Conservation (phyloP, 768 basidiomycete species). For the Nevesoporus exiguus region DNA sequence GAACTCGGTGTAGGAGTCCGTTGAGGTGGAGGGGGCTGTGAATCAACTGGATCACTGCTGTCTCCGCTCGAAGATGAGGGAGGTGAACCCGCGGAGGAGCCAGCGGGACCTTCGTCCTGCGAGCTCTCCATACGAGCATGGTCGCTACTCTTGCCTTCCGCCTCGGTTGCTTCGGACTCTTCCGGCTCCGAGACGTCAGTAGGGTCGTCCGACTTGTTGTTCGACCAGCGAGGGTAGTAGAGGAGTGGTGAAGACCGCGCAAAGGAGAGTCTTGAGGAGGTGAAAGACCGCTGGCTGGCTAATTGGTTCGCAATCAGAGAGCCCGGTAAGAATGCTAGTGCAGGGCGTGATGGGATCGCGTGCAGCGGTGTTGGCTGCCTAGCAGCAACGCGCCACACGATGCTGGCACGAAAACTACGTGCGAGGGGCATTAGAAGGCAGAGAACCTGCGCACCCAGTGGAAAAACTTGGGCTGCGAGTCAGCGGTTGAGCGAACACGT, state of each 20-base stretch:
- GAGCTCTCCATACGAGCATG: conserved; percentile 23
- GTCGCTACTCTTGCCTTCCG: conserved; percentile 14
- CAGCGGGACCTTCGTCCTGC: conserved; percentile 31
- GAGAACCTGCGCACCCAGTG: conserved; percentile 16
- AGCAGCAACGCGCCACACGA: conserved; percentile 9
- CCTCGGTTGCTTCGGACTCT: conserved; percentile 25
- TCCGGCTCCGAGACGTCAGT: conserved; percentile 23
- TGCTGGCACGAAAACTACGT: conserved; percentile 16
- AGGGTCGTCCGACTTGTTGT: conserved; percentile 32
- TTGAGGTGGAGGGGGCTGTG: conserved; percentile 39
- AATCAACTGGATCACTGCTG: conserved; percentile 36
- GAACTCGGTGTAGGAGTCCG: conserved; percentile 41
- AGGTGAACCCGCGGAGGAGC: conserved; percentile 31
- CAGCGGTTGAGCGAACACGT: neutral
- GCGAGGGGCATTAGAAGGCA: conserved; percentile 24
- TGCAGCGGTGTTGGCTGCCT: conserved; percentile 7
- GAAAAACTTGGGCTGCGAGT: neutral
- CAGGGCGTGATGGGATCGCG: conserved; percentile 11
- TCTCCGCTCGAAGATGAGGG: conserved; percentile 42
- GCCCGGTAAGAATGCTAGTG: conserved; percentile 2
- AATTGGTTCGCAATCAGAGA: conserved; percentile 7
- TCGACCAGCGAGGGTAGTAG: conserved; percentile 38
- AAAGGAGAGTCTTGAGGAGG: conserved; percentile 19
- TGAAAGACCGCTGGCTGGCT: conserved; percentile 24
- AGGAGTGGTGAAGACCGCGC: conserved; percentile 33